Evolutionary conservation across 2,329 filamentous ascomycete species (phyloP), one percentile per base, ranked within the genome.

Genomic region (Knufia fluminis): DNA sequence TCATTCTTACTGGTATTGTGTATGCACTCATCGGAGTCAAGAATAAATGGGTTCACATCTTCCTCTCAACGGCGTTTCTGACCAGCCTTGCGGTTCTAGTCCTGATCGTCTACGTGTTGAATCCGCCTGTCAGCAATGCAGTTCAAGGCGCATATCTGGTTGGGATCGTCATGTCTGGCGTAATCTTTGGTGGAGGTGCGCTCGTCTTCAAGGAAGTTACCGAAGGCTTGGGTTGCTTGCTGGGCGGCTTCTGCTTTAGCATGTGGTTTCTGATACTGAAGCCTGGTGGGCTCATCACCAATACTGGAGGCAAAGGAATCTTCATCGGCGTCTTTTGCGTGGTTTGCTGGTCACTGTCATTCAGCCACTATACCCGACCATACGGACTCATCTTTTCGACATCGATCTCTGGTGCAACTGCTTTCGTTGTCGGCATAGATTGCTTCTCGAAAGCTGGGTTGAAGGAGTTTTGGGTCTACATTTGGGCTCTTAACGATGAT

Each of bases 381-480:
- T 91, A 91, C 65, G 83, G 81, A 1, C 69, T 94, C 43, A 91
- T 96, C 32, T 71, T 72, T 10, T 79, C 79, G 42, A 88, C 88
- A 10, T 79, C 90, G 0, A 94, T 96, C 62, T 76, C 80, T 3
- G 91, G 91, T 6, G 83, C 88, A 2, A 95, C 88, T 0, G 79
- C 79, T 2, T 74, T 84, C 1, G 78, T 94, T 12, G 68, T 97
- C 2, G 91, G 91, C 2, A 85, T 97, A 51, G 91, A 97, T 64
- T 94, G 88, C 66, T 94, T 91, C 60, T 91, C 83, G 60, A 75
- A 81, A 54, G 88, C 89, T n/a, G 91, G 91, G 0, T 71, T 94
- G 59, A 96, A 95, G 65, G 91, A 97, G 64, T 96, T 96, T 58
- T 97, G 91, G 91, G 77, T 87, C 4, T 97, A 94, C 64, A 75